Evolutionary conservation across 805 yeast genomes (phyloP), one percentile per base, ranked within the genome.

Genomic region (Priceomyces castillae): DNA sequence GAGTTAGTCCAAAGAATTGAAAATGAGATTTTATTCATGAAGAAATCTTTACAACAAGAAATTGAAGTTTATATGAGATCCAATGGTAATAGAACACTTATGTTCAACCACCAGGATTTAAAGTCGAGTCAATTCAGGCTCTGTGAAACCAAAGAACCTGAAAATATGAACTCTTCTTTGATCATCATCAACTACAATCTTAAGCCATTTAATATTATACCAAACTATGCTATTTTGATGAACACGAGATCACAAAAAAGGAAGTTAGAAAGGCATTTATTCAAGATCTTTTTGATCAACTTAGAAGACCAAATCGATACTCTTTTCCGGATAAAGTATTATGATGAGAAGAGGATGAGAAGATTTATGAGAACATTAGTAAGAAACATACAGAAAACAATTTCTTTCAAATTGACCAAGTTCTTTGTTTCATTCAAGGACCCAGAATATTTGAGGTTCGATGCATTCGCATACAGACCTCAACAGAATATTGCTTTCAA

Each of bases 231-330:
- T 4, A 39, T 61, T 11, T 39, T 60, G n/a, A 43, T 64, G 39
- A 51, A 46, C 28, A 49, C 64, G 1, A 43, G 44, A 35, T 53
- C 52, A 18, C 65, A 61, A 37, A 46, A 49, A 46, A 53, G 49
- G 33, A 50, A 46, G 41, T 51, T 70, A 26, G 50, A 50, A 40
- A 58, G 56, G 23, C 75, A 71, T 43, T 50, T 71, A 25, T 61
- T 57, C 52, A 68, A 68, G 47, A 45, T 70, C 22, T 60, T 69
- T 39, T 45, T 67, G 46, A 59, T 65, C 36, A 71, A 71, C 50
- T 47, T 68, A 43, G 66, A 59, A 19, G 71, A 67, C 30, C 71
- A 64, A 46, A 55, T 69, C 18, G 73, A 69, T 28, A 62, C 64
- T 1, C 58, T 71, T 38, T 55, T 57, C 38, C 47, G 67, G 16